These are phyloP conservation scores for Cyclostephanos tholiformis DNA, from an alignment of 108 stramenopile species.

Conservation along the genomic window DNA sequence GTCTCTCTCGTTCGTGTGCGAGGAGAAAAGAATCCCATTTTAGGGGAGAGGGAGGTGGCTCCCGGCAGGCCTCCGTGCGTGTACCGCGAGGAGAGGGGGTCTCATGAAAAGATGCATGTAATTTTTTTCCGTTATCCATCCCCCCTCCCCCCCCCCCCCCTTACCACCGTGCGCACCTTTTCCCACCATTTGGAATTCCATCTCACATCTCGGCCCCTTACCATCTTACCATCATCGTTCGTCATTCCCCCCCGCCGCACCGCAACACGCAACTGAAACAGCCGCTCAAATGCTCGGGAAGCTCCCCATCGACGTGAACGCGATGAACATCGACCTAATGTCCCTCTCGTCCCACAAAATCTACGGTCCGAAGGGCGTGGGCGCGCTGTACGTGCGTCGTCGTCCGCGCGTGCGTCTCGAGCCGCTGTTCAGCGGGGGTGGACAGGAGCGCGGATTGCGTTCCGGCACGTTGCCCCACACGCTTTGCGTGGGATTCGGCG, in stretches of 20 bases:
- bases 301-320: constrained; percentile 95
- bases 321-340: constrained; percentile 94
- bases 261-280: too few species aligned
- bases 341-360: constrained; percentile 97
- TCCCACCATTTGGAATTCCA: not conserved
- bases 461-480: constrained; percentile 89
- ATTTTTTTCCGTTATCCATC: not conserved
- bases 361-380: constrained; percentile 99
- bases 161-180: not conserved
- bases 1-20: too few species aligned
- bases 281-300: constrained; percentile 98
- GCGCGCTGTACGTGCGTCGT: constrained; percentile 95
- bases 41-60: too few species aligned
- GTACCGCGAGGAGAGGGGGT: too few species aligned
- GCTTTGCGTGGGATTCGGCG: constrained; percentile 94
- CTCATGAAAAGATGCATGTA: too few species aligned
- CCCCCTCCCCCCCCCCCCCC: not conserved
- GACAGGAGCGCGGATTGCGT: constrained; percentile 96
- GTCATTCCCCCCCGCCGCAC: too few species aligned
- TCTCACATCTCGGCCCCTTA: too few species aligned
- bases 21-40: too few species aligned
- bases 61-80: too few species aligned
- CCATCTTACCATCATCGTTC: not conserved
- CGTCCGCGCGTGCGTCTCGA: constrained; percentile 97
- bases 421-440: constrained; percentile 96